phyloP scores from a whole-genome alignment of 2,329 filamentous ascomycete species.

The Aspergillus sp. region DNA sequence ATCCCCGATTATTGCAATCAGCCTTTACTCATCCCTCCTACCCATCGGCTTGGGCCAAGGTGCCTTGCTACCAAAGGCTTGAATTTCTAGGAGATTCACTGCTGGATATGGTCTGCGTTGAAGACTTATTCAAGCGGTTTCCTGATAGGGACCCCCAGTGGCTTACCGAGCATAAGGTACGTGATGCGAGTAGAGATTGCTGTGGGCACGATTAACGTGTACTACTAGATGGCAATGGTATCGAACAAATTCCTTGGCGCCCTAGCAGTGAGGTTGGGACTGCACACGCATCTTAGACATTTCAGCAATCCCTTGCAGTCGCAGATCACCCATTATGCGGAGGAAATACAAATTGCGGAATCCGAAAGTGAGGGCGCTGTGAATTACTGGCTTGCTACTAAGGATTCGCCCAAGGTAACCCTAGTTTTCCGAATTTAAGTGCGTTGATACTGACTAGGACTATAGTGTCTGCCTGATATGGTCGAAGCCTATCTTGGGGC shows the following conservation, averaged over 20 bases:
- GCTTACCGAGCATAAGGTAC: conserved; percentile 86
- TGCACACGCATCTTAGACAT: conserved; percentile 63
- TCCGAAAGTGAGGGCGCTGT: conserved; percentile 23
- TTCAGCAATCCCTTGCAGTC: conserved; percentile 30
- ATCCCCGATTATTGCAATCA: conserved; percentile 68
- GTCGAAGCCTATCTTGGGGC: conserved; percentile 85
- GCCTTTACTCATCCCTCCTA: conserved; percentile 86
- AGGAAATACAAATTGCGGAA: conserved; percentile 28
- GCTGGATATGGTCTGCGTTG: conserved; percentile 76
- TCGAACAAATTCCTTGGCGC: conserved; percentile 89
- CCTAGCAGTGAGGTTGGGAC: conserved; percentile 66
- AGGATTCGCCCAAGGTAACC: conserved; percentile 37
- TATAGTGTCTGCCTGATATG: conserved; percentile 65
- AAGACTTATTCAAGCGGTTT: conserved; percentile 68
- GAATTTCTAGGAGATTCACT: conserved; percentile 89
- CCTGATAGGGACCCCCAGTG: conserved; percentile 83
- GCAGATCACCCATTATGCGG: conserved; percentile 44
- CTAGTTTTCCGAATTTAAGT: background rate
- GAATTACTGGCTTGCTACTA: conserved; percentile 37
- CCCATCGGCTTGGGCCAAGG: conserved; percentile 61
- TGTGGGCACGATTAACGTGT: conserved; percentile 5
- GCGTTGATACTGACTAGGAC: too few species aligned
- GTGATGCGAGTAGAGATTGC: background rate
- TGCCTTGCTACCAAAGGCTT: conserved; percentile 82
- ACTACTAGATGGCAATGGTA: conserved; percentile 78